Evolutionary conservation across 2,329 filamentous ascomycete species (phyloP).

Genomic region (Septoria linicola): DNA sequence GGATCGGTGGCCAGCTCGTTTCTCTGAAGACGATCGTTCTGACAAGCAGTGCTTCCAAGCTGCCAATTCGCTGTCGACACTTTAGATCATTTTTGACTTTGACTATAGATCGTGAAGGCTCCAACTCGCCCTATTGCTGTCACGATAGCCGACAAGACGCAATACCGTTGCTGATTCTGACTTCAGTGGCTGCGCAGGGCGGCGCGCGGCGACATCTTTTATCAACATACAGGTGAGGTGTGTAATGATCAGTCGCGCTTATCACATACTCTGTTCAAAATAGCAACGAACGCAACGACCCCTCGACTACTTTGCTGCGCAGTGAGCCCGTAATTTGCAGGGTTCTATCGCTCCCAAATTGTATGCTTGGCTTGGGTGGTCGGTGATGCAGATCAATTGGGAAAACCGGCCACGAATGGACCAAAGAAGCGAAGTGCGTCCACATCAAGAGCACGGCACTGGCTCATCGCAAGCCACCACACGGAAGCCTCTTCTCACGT

Average conservation of each 20-base stretch:
- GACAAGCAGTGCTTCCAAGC: no score
- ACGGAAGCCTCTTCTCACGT: not conserved
- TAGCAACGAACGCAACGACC: no score
- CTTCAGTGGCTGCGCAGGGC: no score
- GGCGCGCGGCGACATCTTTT: no score
- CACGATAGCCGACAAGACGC: not conserved
- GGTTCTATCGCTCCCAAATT: not conserved
- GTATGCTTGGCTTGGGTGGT: no score
- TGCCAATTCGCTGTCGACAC: not conserved
- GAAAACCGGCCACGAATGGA: not conserved
- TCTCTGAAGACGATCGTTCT: no score
- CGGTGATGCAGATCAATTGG: no score
- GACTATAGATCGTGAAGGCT: not conserved
- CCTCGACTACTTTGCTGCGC: no score
- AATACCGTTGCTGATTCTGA: not conserved
- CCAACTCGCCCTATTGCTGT: not conserved
- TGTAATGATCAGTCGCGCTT: no score
- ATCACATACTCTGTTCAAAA: no score
- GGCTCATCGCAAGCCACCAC: not conserved
- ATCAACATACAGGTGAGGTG: no score
- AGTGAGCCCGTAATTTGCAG: not conserved
- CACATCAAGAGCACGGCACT: not conserved
- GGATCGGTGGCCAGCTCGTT: not conserved
- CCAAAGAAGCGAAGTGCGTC: conserved; percentile 5
- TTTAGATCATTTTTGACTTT: not conserved